A percentile compares a stretch with the other conserved stretches of the same genome.
These are phyloP conservation scores for Aspergillus steynii DNA, from an alignment of 495 filamentous ascomycete genomes.

Conservation along the genomic window DNA sequence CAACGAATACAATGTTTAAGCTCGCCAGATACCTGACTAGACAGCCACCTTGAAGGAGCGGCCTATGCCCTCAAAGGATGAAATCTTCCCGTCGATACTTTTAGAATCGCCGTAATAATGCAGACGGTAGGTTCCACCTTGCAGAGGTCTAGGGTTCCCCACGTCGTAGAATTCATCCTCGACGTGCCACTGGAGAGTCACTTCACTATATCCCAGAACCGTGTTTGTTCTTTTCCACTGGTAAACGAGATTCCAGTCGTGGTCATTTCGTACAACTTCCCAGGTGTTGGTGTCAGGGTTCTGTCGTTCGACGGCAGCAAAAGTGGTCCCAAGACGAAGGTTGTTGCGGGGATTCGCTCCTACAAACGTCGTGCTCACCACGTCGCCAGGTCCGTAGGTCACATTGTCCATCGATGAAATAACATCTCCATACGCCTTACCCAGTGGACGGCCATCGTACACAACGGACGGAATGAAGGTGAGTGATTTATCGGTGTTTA, in stretches of 20 bases:
- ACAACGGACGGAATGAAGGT: slow-evolving; percentile 82
- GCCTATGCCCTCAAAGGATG: slow-evolving; percentile 75
- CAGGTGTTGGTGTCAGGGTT: slow-evolving; percentile 54
- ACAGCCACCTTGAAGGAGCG: slow-evolving; percentile 56
- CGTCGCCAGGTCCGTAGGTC: slow-evolving; percentile 57
- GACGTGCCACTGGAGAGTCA: slow-evolving; percentile 77
- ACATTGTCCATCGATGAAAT: slow-evolving; percentile 52
- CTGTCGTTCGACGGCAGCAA: slow-evolving; percentile 72
- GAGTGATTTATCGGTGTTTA: slow-evolving; percentile 77
- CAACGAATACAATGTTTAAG: neutral
- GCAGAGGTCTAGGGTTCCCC: slow-evolving; percentile 39
- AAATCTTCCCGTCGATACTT: slow-evolving; percentile 63
- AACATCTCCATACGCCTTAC: slow-evolving; percentile 77
- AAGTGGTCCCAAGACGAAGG: slow-evolving; percentile 75
- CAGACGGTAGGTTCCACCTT: slow-evolving; percentile 71
- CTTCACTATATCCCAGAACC: slow-evolving; percentile 76
- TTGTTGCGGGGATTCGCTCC: slow-evolving; percentile 92
- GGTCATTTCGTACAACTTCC: slow-evolving; percentile 68
- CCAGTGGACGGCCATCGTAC: slow-evolving; percentile 68
- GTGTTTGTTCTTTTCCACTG: slow-evolving; percentile 74
- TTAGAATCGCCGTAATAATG: slow-evolving; percentile 87
- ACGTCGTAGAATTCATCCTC: slow-evolving; percentile 52
- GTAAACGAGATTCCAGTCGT: slow-evolving; percentile 79
- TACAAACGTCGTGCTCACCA: slow-evolving; percentile 68
- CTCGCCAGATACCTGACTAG: neutral